phyloP scores from a whole-genome alignment of 2,329 filamentous ascomycete genomes.

The Neonectria faginata region DNA sequence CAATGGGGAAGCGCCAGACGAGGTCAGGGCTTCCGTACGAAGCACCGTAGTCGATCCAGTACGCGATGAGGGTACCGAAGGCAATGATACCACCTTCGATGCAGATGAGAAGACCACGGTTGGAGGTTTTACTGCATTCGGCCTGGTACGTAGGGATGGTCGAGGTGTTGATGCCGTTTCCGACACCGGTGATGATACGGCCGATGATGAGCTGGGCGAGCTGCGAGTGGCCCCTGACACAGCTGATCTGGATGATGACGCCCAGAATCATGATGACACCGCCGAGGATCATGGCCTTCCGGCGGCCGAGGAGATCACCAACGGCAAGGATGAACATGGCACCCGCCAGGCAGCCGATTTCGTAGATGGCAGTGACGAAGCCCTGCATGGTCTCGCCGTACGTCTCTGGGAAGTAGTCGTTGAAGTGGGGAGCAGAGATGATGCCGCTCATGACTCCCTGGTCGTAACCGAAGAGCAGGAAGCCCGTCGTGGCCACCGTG shows the following conservation, averaged over 20 bases:
- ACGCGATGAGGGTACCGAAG: conserved; percentile 55
- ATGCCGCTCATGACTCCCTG: conserved; percentile 67
- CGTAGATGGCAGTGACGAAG: conserved; percentile 63
- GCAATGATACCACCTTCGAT: conserved; percentile 59
- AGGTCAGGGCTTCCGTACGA: conserved; percentile 59
- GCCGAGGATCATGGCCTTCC: conserved; percentile 68
- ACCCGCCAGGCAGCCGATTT: conserved; percentile 64
- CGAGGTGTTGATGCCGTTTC: conserved; percentile 63
- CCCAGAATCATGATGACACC: conserved; percentile 70
- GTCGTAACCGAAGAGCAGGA: conserved; percentile 71
- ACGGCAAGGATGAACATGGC: conserved; percentile 62
- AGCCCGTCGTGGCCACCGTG: conserved; percentile 72
- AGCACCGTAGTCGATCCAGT: conserved; percentile 59
- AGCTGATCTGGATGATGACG: conserved; percentile 67
- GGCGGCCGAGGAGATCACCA: conserved; percentile 64
- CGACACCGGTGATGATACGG: conserved; percentile 63
- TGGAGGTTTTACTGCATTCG: conserved; percentile 64
- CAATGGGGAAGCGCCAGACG: conserved; percentile 67
- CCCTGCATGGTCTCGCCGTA: conserved; percentile 61
- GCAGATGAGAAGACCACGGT: conserved; percentile 66
- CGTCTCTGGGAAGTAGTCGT: conserved; percentile 58
- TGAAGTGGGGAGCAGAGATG: conserved; percentile 63
- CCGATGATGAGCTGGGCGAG: conserved; percentile 64
- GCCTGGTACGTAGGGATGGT: conserved; percentile 68
- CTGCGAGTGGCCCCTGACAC: conserved; percentile 50